phyloP scores from a whole-genome alignment of 1,284 basidiomycete species.

The Termitomyces sp. region DNA sequence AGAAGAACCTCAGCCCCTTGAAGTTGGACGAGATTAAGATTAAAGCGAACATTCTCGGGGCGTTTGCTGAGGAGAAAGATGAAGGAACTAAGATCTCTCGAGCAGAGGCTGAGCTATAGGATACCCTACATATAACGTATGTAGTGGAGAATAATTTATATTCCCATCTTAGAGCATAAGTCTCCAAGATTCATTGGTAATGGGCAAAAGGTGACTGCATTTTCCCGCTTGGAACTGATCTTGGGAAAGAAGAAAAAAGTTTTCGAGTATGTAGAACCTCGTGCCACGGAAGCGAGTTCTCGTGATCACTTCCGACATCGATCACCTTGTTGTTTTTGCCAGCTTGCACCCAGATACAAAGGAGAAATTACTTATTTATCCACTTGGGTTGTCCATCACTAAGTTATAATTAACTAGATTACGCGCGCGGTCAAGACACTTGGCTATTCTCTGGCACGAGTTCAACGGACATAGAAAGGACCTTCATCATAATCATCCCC shows the following conservation, averaged over 20 bases:
- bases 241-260: neutral
- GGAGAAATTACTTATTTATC: neutral
- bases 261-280: neutral
- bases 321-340: neutral
- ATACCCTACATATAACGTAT: neutral
- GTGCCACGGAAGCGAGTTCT: neutral
- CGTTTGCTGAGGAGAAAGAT: constrained; percentile 59
- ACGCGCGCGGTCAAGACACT: neutral
- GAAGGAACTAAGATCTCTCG: constrained; percentile 38
- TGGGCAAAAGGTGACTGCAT: neutral
- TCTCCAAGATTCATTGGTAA: neutral
- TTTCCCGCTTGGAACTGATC: neutral
- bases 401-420: neutral
- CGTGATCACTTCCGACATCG: neutral
- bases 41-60: constrained; percentile 82
- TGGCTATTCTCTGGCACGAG: neutral
- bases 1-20: constrained; percentile 64
- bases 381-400: neutral
- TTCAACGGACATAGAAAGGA: neutral
- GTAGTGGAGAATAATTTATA: neutral
- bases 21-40: constrained; percentile 95
- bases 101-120: constrained; percentile 40
- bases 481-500: neutral
- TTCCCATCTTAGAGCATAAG: neutral
- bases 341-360: neutral